These are phyloP conservation scores for Tricladium varicosporioides DNA, from an alignment of 2,329 filamentous ascomycete species.

Conservation along the genomic window DNA sequence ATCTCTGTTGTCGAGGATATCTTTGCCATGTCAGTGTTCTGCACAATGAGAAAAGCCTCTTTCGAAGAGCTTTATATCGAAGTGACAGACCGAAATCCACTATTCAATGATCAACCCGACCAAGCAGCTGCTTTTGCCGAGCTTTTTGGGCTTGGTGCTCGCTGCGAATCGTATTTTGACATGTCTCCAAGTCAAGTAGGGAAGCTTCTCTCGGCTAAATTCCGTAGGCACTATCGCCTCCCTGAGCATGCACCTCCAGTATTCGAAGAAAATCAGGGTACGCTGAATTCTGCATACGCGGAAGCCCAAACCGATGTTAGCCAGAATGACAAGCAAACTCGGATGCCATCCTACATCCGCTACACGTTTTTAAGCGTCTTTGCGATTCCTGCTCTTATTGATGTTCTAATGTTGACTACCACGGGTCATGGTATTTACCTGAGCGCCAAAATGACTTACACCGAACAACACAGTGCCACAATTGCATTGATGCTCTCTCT, in stretches of 20 bases:
- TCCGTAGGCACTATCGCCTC: slow-evolving; percentile 44
- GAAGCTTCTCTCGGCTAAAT: slow-evolving; percentile 33
- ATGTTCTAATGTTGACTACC: slow-evolving; percentile 57
- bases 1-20: slow-evolving; percentile 51
- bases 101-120: slow-evolving; percentile 59
- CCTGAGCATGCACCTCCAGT: slow-evolving; percentile 46
- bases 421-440: slow-evolving; percentile 60
- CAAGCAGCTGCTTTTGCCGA: slow-evolving; percentile 64
- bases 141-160: slow-evolving; percentile 60
- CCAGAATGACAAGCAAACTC: slow-evolving; percentile 41
- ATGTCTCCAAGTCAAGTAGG: slow-evolving; percentile 49
- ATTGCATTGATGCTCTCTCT: slow-evolving; percentile 57
- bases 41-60: slow-evolving; percentile 51
- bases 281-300: slow-evolving; percentile 49
- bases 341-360: slow-evolving; percentile 37
- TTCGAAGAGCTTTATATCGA: slow-evolving; percentile 65
- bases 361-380: slow-evolving; percentile 55
- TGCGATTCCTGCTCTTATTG: slow-evolving; percentile 59
- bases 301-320: slow-evolving; percentile 51
- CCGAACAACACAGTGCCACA: slow-evolving; percentile 51
- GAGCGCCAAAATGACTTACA: slow-evolving; percentile 52
- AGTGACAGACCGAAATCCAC: slow-evolving; percentile 58
- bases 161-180: slow-evolving; percentile 62
- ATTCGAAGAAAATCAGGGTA: slow-evolving; percentile 47
- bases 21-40: slow-evolving; percentile 56